phyloP scores from a whole-genome alignment of 495 filamentous ascomycete genomes.

The Immersiella caudata region DNA sequence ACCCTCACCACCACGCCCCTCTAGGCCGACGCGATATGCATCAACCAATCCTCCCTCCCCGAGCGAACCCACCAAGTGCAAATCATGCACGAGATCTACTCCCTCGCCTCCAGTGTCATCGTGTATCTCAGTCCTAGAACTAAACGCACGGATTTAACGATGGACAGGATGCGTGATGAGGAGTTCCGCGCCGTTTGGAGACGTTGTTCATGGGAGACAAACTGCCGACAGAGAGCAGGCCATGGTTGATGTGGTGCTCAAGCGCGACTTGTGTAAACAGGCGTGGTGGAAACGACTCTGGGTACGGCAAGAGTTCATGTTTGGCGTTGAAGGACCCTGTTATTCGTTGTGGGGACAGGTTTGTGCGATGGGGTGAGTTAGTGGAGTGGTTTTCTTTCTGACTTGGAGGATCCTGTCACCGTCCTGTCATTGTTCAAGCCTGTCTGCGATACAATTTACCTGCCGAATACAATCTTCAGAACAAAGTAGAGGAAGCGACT shows the following conservation, averaged over 20 bases:
- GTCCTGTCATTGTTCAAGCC: no score
- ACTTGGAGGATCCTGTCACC: no score
- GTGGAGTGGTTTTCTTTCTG: neutral
- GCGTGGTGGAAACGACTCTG: neutral
- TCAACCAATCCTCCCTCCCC: neutral
- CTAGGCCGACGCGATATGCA: conserved; percentile 4
- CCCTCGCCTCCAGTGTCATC: neutral
- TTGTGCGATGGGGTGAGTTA: neutral
- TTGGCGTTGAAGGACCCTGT: neutral
- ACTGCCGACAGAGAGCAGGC: neutral
- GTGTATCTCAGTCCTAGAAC: neutral
- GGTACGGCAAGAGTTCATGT: neutral
- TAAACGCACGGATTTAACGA: neutral
- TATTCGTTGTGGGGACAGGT: neutral
- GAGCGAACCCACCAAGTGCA: neutral
- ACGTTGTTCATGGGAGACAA: neutral
- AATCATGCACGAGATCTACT: conserved; percentile 2
- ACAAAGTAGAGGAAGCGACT: no score
- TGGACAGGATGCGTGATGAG: neutral
- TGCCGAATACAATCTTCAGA: no score
- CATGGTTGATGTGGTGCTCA: neutral
- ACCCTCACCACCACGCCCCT: neutral
- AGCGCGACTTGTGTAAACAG: neutral
- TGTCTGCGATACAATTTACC: no score
- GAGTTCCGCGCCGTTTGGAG: neutral